These are phyloP conservation scores for Casuarina equisetifolia DNA, from an alignment of 306 rosid species.

Conservation along the genomic window DNA sequence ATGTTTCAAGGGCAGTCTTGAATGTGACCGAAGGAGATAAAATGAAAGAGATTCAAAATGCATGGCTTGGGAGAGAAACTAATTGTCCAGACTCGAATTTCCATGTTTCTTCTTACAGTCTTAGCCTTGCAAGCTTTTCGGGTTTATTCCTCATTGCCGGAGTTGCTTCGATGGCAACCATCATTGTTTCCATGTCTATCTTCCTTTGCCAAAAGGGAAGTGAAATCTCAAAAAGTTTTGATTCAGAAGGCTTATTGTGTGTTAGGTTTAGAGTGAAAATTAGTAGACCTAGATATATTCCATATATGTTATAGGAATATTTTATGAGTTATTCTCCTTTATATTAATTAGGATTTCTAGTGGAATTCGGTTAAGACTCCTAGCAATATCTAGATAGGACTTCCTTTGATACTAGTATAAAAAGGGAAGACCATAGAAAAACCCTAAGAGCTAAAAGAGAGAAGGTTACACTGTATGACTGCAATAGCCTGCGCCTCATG, in stretches of 20 bases:
- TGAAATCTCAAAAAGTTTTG: not conserved
- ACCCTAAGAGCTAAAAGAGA: too few species aligned
- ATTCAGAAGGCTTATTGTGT: not conserved
- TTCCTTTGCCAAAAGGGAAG: not conserved
- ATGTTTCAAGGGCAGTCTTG: slow-evolving; percentile 56
- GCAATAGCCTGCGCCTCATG: too few species aligned
- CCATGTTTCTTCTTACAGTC: slow-evolving; percentile 35
- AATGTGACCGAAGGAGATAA: slow-evolving; percentile 51
- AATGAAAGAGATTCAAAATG: slow-evolving; percentile 42
- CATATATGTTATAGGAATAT: too few species aligned
- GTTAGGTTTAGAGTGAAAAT: too few species aligned
- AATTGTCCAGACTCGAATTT: slow-evolving; percentile 28
- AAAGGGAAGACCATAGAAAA: too few species aligned
- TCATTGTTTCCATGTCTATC: slow-evolving; percentile 11
- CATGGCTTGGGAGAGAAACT: slow-evolving; percentile 36
- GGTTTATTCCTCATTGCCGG: slow-evolving; percentile 55
- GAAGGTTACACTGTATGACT: too few species aligned
- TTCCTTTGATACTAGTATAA: too few species aligned
- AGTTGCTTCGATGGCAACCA: slow-evolving; percentile 33
- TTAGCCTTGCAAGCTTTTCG: slow-evolving; percentile 56
- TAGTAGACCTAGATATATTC: too few species aligned
- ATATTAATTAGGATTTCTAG: too few species aligned
- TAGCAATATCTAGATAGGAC: too few species aligned
- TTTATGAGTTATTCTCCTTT: too few species aligned
- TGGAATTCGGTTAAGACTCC: too few species aligned